Evolutionary conservation across 2,329 filamentous ascomycete species (phyloP), one percentile per base, ranked within the genome.

Genomic region (Aspergillus sp.): DNA sequence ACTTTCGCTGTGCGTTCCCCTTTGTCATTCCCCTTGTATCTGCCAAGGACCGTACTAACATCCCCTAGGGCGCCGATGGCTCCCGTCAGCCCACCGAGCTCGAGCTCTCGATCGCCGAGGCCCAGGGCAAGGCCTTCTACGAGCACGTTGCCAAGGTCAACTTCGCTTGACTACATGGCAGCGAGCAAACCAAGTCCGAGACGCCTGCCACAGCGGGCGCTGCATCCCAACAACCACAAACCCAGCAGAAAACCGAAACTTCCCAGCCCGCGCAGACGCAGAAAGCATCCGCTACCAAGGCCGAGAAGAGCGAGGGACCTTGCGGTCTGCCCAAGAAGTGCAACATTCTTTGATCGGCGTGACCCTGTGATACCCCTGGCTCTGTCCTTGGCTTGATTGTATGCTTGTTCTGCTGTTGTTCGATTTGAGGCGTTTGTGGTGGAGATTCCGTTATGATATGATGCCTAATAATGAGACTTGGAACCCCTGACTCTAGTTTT

Each of bases 111-210:
- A 70, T 97, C 57, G 94, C 94, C 55, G 81, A 79, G 57, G 82
- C 82, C 63, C 94, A 99, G 79, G 94, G 94, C 74, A 86, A 91
- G 81, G 69, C 77, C 50, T 99, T 97, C 79, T 96, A 89, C 76
- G 76, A 88, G 73, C 78, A 82, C 54, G 82, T 96, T 50, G 74
- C 83, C 69, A 93, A 91, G 82, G 80, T 83, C 62, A 81, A 77
- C 73, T 81, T 83, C 56, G 82, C 81, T 64, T 96, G 89, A 96
- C 88, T 94, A 78, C 82, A 89, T 88, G 87, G 78, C 56, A 74
- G 79, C 53, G 63, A 71, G 47, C 65, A 68, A 54, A 57, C 57
- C 49, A 62, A 65, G 57, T 62, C 64, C 52, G 60, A 61, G 55
- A 62, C 63, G 47, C 40, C 58, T 46, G 57, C 59, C n/a, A n/a